These are phyloP conservation scores for Marasmius oreades DNA, from an alignment of 1,284 basidiomycete species.

Conservation along the genomic window DNA sequence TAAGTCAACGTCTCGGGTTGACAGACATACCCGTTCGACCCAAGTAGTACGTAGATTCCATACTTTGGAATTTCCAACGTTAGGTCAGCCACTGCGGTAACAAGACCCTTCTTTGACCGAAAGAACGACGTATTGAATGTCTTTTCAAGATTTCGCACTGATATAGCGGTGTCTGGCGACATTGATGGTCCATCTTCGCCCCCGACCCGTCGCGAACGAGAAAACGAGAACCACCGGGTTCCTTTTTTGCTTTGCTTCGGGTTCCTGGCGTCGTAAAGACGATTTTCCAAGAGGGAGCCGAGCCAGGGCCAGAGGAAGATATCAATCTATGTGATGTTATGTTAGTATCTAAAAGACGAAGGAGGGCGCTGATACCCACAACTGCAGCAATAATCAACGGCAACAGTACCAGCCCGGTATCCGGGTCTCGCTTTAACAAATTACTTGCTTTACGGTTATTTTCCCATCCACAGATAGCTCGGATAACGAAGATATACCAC, in stretches of 20 bases:
- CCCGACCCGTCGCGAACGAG: slow-evolving; percentile 19
- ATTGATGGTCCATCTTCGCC: slow-evolving; percentile 18
- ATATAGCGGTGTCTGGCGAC: slow-evolving; percentile 48
- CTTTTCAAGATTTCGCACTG: slow-evolving; percentile 57
- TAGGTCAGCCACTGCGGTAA: slow-evolving; percentile 63
- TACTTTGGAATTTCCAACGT: slow-evolving; percentile 62
- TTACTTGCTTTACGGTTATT: slow-evolving; percentile 49
- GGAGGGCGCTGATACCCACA: slow-evolving; percentile 35
- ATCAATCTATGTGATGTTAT: slow-evolving; percentile 43
- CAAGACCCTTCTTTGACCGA: slow-evolving; percentile 29
- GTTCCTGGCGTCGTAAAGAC: slow-evolving; percentile 57
- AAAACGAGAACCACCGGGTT: slow-evolving; percentile 1
- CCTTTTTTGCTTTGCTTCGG: slow-evolving; percentile 20
- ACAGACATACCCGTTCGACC: slow-evolving; percentile 60
- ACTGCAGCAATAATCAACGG: slow-evolving; percentile 61
- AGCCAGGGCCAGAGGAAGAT: slow-evolving; percentile 70
- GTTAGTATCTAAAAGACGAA: not conserved
- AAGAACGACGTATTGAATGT: slow-evolving; percentile 47
- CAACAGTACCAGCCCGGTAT: slow-evolving; percentile 51
- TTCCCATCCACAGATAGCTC: slow-evolving; percentile 67
- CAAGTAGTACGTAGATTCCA: slow-evolving; percentile 74
- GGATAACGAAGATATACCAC: slow-evolving; percentile 71
- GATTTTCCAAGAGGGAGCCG: slow-evolving; percentile 55
- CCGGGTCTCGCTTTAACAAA: slow-evolving; percentile 54
- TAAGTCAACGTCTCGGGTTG: not conserved